Percentiles rank a stretch among this genome's conserved stretches.
These are phyloP conservation scores for Mycena albidolilacea DNA, from an alignment of 768 basidiomycete genomes.

Conservation along the genomic window DNA sequence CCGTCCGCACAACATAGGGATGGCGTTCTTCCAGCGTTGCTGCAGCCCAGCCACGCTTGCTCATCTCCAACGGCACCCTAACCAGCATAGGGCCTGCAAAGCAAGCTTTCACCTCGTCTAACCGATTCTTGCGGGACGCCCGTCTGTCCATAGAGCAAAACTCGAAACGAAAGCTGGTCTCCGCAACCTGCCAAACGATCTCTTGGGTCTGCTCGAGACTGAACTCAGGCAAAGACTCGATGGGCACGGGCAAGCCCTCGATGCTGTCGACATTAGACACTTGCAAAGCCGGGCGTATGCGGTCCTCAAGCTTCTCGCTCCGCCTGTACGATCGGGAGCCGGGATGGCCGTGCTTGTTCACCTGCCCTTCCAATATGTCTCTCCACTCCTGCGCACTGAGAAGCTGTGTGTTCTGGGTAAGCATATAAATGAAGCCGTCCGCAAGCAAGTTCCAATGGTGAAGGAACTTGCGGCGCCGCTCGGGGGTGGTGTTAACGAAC, in stretches of 20 bases:
- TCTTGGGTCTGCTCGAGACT: background rate
- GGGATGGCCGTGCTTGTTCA: background rate
- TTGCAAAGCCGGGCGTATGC: background rate
- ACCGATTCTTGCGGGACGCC: background rate
- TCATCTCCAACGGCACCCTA: background rate
- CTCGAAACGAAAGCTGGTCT: conserved; percentile 10
- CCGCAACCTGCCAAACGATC: conserved; percentile 3
- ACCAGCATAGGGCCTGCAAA: conserved; percentile 1
- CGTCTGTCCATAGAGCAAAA: conserved; percentile 7
- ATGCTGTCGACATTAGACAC: background rate
- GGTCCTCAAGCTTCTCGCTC: background rate
- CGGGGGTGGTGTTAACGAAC: background rate
- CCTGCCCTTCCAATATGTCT: background rate
- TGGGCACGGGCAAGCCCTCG: background rate
- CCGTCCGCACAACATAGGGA: background rate
- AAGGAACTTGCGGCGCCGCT: background rate
- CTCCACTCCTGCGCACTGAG: background rate
- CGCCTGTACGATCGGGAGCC: background rate
- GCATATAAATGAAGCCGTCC: background rate
- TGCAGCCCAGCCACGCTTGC: conserved; percentile 7
- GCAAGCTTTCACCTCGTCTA: background rate
- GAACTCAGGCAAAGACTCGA: background rate
- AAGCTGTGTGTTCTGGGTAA: background rate
- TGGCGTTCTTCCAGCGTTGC: conserved; percentile 6
- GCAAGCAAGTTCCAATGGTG: background rate